phyloP scores from a whole-genome alignment of 805 yeast species.

The Yarrowia keelungensis region DNA sequence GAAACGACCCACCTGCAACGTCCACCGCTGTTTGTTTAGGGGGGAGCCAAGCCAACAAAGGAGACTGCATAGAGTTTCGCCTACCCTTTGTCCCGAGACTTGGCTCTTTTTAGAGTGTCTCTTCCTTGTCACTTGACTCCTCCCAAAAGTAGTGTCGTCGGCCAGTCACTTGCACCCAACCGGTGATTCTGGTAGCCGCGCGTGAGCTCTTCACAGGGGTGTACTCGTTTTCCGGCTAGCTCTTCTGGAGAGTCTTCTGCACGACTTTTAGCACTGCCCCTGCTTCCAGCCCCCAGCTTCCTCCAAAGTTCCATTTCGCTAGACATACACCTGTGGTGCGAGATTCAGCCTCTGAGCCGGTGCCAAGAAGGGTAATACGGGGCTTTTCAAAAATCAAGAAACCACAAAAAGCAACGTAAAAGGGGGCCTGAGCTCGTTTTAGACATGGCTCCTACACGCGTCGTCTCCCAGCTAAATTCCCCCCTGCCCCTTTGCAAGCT shows the following conservation, averaged over 20 bases:
- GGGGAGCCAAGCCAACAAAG: conserved; percentile 8
- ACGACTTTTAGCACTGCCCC: neutral
- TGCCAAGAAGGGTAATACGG: conserved; percentile 26
- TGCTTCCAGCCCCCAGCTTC: neutral
- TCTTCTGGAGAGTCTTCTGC: neutral
- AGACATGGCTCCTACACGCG: conserved; percentile 18
- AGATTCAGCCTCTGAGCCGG: conserved; percentile 19
- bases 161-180: neutral
- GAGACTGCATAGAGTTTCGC: conserved; percentile 14
- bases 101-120: conserved; percentile 30
- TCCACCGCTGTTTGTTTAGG: conserved; percentile 18
- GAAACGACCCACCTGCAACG: conserved; percentile 34
- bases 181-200: neutral
- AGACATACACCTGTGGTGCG: conserved; percentile 33
- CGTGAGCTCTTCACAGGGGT: no score
- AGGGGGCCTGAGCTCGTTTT: neutral
- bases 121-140: conserved; percentile 26
- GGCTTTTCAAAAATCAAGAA: neutral
- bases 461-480: conserved; percentile 15
- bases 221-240: neutral
- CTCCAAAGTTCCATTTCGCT: conserved; percentile 24
- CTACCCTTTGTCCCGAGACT: conserved; percentile 21
- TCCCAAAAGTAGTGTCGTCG: conserved; percentile 4
- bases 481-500: conserved; percentile 10
- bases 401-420: neutral